Base-by-base conservation (phyloP, 2,329 filamentous ascomycete species). In the Cercospora zeae-maydis region DNA sequence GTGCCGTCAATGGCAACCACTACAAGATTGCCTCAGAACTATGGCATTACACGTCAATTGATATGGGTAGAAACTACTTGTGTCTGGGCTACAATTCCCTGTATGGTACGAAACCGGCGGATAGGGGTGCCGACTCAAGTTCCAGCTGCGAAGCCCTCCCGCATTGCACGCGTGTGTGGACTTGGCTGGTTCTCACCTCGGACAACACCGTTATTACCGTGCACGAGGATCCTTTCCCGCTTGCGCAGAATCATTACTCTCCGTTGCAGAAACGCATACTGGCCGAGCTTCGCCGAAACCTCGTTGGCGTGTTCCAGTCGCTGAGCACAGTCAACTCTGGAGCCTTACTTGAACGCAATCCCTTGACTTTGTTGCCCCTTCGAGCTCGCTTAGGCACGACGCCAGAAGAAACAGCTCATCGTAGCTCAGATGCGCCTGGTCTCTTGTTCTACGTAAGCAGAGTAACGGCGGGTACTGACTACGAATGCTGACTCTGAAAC, bases 11-110 rank as follows among this genome's bases (percentile, higher is more conserved):
- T 21, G 71, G 72, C 4, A 83, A 82, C 1, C 82, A 86, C 61
- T 83, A 85, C 55, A 78, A 84, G 31, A 81, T 91, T 45, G 84
- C 88, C 5, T 82, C 89, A 65, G 83, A 88, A 59, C 87, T 90
- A n/a, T 88, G 88, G 80, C 89, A 91, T 73, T 92, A 89, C 74
- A 88, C 86, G 13, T 88, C 88, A 0, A 83, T 90, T 13, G 89
- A 92, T 69, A 84, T 88, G 73, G 89, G 88, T 0, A 77, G 81
- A 14, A 82, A 80, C 73, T 90, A 88, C 86, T 79, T 90, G 1
- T 91, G 88, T 69, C 78, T 91, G 45, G 89, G 89, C 27, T 90
- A 88, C 70, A 91, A 91, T 73, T 89, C 80, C 76, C 81, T 84
- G 64, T 84, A 83, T 65, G 72, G 72, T 1, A 72, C 70, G 11